phyloP scores from a whole-genome alignment of 2,329 filamentous ascomycete species.

The Chaetomium globosum region DNA sequence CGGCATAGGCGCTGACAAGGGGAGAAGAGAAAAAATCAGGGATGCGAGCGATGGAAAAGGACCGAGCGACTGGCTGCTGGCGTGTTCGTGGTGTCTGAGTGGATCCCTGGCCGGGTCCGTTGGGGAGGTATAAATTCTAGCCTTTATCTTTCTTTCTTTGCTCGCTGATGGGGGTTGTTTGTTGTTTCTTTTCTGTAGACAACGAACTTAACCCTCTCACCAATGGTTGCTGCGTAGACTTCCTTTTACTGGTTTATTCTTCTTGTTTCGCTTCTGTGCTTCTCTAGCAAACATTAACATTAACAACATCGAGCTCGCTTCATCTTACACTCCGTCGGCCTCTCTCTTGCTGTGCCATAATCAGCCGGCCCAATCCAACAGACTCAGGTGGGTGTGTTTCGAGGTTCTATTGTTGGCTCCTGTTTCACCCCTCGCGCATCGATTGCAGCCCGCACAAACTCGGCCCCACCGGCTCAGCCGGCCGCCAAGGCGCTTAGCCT shows the following conservation, averaged over 20 bases:
- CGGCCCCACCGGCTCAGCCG: slow-evolving; percentile 6
- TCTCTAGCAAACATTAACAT: neutral
- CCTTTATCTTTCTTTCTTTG: slow-evolving; percentile 1
- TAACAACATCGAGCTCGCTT: neutral
- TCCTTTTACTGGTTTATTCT: neutral
- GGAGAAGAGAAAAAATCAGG: neutral
- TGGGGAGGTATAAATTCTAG: slow-evolving; percentile 10
- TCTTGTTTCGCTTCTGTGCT: neutral
- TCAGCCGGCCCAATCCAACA: neutral
- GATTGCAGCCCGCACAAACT: neutral
- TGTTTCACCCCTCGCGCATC: neutral
- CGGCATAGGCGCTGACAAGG: neutral
- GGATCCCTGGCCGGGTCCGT: neutral
- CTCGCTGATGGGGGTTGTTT: neutral
- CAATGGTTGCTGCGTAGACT: neutral
- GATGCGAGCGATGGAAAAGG: slow-evolving; percentile 18
- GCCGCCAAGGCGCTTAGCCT: slow-evolving; percentile 14
- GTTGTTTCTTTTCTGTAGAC: neutral
- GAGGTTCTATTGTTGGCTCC: slow-evolving; percentile 15
- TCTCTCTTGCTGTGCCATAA: neutral
- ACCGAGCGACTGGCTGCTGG: slow-evolving; percentile 17
- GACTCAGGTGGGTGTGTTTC: slow-evolving; percentile 12
- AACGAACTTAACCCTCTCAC: neutral
- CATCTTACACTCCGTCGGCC: neutral
- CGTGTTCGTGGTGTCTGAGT: neutral